These are phyloP conservation scores for Raffaelea arxii DNA, from an alignment of 2,329 filamentous ascomycete species.

Conservation along the genomic window DNA sequence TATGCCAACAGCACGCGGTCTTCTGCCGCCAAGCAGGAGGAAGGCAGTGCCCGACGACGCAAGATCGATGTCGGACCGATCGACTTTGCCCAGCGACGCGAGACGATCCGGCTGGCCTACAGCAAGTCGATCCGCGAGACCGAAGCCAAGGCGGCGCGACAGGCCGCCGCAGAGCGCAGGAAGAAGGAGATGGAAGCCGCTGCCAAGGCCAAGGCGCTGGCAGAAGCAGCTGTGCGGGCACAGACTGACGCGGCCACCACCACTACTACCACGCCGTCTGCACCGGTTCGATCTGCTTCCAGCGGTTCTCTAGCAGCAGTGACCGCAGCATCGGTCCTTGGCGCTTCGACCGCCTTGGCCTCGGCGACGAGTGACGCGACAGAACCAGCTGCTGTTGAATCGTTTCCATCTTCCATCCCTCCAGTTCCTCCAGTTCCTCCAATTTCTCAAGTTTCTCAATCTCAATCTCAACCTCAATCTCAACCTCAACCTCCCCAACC, in stretches of 20 bases:
- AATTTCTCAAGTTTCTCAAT: too few relatives aligned
- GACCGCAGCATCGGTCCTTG: neutral
- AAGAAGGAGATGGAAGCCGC: slow-evolving; percentile 40
- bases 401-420: neutral
- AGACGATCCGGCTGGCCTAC: slow-evolving; percentile 76
- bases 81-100: slow-evolving; percentile 74
- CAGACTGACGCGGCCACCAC: slow-evolving; percentile 15
- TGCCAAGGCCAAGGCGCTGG: slow-evolving; percentile 30
- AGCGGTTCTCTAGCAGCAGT: neutral
- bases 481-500: too few relatives aligned
- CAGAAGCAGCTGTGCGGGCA: slow-evolving; percentile 22
- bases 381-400: neutral
- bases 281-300: neutral
- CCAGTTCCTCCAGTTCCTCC: too few relatives aligned
- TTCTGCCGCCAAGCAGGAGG: slow-evolving; percentile 23
- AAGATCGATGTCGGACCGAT: slow-evolving; percentile 62
- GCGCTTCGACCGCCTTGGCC: neutral
- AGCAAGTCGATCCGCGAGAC: slow-evolving; percentile 72
- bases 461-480: too few relatives aligned
- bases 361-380: neutral
- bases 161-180: slow-evolving; percentile 43
- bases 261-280: neutral
- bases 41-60: slow-evolving; percentile 30
- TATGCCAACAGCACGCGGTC: slow-evolving; percentile 13
- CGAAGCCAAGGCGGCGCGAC: slow-evolving; percentile 48